Evolutionary conservation across 2,329 filamentous ascomycete genomes (phyloP), one percentile per base, ranked within the genome.

Genomic region (Bipolaris sorokiniana): DNA sequence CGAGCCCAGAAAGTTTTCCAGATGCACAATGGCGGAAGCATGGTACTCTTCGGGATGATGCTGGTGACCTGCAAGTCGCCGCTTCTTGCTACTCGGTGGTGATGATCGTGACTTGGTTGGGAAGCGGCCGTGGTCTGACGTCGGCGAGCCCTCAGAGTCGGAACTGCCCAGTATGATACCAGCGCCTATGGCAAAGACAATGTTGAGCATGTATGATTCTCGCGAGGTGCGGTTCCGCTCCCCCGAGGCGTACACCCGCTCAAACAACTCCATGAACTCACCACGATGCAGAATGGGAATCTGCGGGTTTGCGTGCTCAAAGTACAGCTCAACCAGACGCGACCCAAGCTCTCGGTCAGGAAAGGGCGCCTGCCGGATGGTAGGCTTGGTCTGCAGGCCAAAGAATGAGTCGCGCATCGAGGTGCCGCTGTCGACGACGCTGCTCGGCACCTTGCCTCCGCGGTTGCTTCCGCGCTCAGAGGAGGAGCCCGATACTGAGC

Each of bases 321-420:
- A 98, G 76, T 97, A 98, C 36, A 97, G 84, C 52, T 88, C 86
- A 36, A 91, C 88, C 16, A 98, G 83, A 58, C 87, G 85, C 52
- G 85, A 78, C 0, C 88, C 94, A 2, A 97, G 81, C 31, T 90
- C 86, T 62, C 85, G 87, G 61, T 90, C 87, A 0, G 95, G 95
- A 67, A 98, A 97, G 0, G 87, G 83, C 0, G 93, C 93, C 42
- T 90, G 90, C 60, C 90, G 88, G 72, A 97, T 95, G 15, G 88
- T 92, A 1, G 93, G 92, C 67, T 90, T 93, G 2, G 91, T 96
- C 67, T 97, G 92, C 42, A 98, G 81, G n/a, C 94, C 94, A 72
- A 98, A 98, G 81, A 97, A 97, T 0, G 92, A 96, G 77, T 98
- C 94, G 57, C 93, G 86, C 89, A 97, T 95, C 11, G 90, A 92